phyloP scores from a whole-genome alignment of 2,329 filamentous ascomycete genomes.

The Alternaria gansuensis region DNA sequence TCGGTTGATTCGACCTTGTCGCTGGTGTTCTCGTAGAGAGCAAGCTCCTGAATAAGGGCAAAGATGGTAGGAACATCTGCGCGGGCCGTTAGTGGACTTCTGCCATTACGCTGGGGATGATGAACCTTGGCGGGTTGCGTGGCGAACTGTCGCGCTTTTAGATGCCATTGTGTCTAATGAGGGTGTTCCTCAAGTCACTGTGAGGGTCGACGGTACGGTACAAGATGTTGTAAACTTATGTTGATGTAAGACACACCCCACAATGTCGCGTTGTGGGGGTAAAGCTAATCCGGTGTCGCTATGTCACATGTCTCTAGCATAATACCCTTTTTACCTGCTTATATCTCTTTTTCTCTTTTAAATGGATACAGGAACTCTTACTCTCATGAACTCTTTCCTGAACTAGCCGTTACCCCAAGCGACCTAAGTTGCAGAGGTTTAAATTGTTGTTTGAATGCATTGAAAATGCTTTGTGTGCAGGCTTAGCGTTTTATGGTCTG shows the following conservation, averaged over 20 bases:
- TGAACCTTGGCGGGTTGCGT: constrained; percentile 68
- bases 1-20: constrained; percentile 80
- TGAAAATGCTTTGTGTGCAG: too few relatives aligned
- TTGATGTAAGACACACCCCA: constrained; percentile 22
- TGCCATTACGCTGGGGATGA: not conserved
- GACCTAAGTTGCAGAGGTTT: too few relatives aligned
- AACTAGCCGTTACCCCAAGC: too few relatives aligned
- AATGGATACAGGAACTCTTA: too few relatives aligned
- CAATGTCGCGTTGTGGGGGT: constrained; percentile 21
- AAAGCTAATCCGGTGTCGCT: not conserved
- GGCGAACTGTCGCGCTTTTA: constrained; percentile 58
- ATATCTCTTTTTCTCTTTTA: too few relatives aligned
- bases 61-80: constrained; percentile 85
- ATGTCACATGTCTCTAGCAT: too few relatives aligned
- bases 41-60: constrained; percentile 81
- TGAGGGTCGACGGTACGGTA: not conserved
- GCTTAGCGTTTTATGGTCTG: too few relatives aligned
- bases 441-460: too few relatives aligned
- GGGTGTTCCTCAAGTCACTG: not conserved
- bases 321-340: too few relatives aligned
- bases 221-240: not conserved
- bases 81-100: constrained; percentile 8
- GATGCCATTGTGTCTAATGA: constrained; percentile 36
- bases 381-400: too few relatives aligned
- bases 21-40: constrained; percentile 83